A percentile compares a stretch with the other conserved stretches of the same genome.
phyloP scores from a whole-genome alignment of 176 grass and related monocot genomes.

The Triticum monococcum region DNA sequence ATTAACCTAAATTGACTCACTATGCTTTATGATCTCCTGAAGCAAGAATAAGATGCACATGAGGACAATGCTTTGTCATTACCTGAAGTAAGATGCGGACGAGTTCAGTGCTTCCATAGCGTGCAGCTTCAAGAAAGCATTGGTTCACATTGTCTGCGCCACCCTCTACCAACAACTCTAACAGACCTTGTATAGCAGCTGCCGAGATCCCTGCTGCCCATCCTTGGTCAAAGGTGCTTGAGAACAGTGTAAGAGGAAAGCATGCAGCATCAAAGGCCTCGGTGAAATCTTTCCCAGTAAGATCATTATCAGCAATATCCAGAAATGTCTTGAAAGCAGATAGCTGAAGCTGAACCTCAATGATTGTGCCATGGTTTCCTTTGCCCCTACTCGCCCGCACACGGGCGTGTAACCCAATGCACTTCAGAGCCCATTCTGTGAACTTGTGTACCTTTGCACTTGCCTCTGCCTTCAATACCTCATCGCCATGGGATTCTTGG shows the following conservation, averaged over 20 bases:
- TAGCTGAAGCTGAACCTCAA: slow-evolving; percentile 84
- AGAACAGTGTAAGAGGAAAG: slow-evolving; percentile 94
- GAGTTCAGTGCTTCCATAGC: slow-evolving; percentile 95
- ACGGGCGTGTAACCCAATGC: slow-evolving; percentile 70
- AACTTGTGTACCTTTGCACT: slow-evolving; percentile 88
- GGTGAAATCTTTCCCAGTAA: slow-evolving; percentile 95
- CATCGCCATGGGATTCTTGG: slow-evolving; percentile 91
- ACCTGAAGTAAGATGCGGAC: slow-evolving; percentile 93
- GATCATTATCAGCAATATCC: slow-evolving; percentile 83
- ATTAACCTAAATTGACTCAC: slow-evolving; percentile 6
- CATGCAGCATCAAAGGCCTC: slow-evolving; percentile 98
- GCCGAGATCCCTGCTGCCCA: slow-evolving; percentile 81
- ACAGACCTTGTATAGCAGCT: slow-evolving; percentile 70
- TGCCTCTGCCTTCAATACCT: slow-evolving; percentile 90
- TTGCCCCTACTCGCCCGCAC: slow-evolving; percentile 48
- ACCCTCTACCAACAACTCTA: slow-evolving; percentile 92
- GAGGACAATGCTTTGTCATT: slow-evolving; percentile 24
- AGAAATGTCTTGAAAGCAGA: slow-evolving; percentile 91
- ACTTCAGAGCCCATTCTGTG: slow-evolving; percentile 97
- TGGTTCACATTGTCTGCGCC: slow-evolving; percentile 98
- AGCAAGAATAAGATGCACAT: slow-evolving; percentile 79
- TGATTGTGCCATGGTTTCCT: slow-evolving; percentile 63
- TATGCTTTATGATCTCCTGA: slow-evolving; percentile 38
- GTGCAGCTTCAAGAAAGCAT: slow-evolving; percentile 96
- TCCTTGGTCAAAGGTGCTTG: slow-evolving; percentile 74